These are phyloP conservation scores for Ceratocystiopsis sp. DNA, from an alignment of 2,329 filamentous ascomycete genomes.

Conservation along the genomic window DNA sequence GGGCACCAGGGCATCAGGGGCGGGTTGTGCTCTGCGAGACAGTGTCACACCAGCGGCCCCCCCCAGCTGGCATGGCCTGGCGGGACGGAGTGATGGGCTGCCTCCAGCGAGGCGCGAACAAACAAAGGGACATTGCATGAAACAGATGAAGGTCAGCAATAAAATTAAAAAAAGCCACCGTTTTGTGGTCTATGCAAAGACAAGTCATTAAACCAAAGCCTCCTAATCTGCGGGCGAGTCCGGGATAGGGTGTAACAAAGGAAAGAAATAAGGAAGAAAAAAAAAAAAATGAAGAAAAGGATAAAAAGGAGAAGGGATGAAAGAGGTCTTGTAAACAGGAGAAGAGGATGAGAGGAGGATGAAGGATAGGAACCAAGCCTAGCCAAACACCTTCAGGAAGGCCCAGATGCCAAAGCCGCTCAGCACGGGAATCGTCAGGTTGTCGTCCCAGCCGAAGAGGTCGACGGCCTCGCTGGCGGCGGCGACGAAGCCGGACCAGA, in stretches of 20 bases:
- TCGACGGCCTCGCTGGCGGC: slow-evolving; percentile 83
- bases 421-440: slow-evolving; percentile 85
- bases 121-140: background rate
- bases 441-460: slow-evolving; percentile 90
- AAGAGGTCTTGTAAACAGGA: background rate
- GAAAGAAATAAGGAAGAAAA: background rate
- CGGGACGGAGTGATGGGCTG: background rate
- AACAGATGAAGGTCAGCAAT: background rate
- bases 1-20: too few species aligned
- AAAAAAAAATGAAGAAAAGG: background rate
- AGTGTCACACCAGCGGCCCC: too few species aligned
- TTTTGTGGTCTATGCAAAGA: too few species aligned
- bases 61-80: too few species aligned
- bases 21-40: too few species aligned
- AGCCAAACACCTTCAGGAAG: slow-evolving; percentile 75
- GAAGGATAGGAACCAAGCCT: slow-evolving; percentile 10
- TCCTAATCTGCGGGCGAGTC: too few species aligned
- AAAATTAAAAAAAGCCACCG: too few species aligned
- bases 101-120: background rate
- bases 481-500: slow-evolving; percentile 79
- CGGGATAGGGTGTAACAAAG: background rate
- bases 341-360: background rate
- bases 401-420: slow-evolving; percentile 81
- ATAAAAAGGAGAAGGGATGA: background rate
- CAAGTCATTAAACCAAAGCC: too few species aligned